A percentile compares a stretch with the other conserved stretches of the same genome.
These are phyloP conservation scores for Blepharisma stoltei DNA, from an alignment of 73 alveolate species.

Conservation along the genomic window DNA sequence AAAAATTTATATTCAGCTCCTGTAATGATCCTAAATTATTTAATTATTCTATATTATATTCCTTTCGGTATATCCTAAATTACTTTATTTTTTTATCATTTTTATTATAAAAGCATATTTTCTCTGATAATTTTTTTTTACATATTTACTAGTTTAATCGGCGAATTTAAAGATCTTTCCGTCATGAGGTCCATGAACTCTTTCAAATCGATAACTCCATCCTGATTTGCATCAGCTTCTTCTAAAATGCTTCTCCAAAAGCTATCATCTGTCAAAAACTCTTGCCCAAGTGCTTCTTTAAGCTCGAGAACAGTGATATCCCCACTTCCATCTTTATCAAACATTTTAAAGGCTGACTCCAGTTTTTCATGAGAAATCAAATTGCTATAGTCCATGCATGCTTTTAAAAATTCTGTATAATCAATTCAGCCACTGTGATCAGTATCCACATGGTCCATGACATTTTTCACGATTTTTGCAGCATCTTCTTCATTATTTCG, in stretches of 20 bases:
- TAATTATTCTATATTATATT: too few relatives aligned
- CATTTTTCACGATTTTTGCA: slow-evolving; percentile 25
- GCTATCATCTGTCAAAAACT: slow-evolving; percentile 35
- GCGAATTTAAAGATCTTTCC: slow-evolving; percentile 18
- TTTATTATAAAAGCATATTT: too few relatives aligned
- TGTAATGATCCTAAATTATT: too few relatives aligned
- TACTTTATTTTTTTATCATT: too few relatives aligned
- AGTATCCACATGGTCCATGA: slow-evolving; percentile 33
- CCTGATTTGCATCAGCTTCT: slow-evolving; percentile 39
- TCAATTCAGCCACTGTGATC: slow-evolving; percentile 33
- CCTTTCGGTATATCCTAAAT: too few relatives aligned
- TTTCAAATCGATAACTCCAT: slow-evolving; percentile 37
- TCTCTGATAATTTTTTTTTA: background rate
- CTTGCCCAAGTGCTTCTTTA: slow-evolving; percentile 25
- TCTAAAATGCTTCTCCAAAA: slow-evolving; percentile 33
- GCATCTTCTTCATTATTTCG: slow-evolving; percentile 27
- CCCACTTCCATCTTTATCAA: slow-evolving; percentile 35
- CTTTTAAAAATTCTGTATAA: slow-evolving; percentile 35
- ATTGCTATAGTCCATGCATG: slow-evolving; percentile 31
- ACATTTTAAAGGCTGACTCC: slow-evolving; percentile 31
- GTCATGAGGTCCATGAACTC: slow-evolving; percentile 43
- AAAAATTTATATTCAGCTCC: too few relatives aligned
- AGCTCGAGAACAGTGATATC: slow-evolving; percentile 30
- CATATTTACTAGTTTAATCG: background rate
- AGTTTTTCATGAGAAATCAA: slow-evolving; percentile 27